phyloP scores from a whole-genome alignment of 371 early-diverging fungal species.

The Mucor irregularis region DNA sequence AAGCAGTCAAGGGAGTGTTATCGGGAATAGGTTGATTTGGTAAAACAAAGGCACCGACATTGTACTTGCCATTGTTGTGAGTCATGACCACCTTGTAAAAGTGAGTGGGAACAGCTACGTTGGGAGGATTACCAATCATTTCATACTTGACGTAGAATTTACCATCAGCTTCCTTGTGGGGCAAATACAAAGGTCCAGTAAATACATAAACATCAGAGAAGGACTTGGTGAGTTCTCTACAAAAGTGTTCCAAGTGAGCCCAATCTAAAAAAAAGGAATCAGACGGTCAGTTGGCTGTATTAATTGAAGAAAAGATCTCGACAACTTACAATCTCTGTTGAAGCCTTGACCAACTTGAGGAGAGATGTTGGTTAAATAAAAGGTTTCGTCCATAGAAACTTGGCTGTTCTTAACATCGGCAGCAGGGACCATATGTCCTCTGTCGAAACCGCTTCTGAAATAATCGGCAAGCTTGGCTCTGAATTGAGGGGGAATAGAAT shows the following conservation, averaged over 20 bases:
- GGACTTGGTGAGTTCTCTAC: conserved; percentile 60
- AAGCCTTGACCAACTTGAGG: conserved; percentile 87
- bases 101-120: conserved; percentile 92
- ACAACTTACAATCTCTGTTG: conserved; percentile 75
- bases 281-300: too few species aligned
- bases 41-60: conserved; percentile 79
- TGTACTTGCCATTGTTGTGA: conserved; percentile 50
- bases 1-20: conserved; percentile 64
- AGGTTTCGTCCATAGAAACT: conserved; percentile 79
- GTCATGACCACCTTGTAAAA: conserved; percentile 87
- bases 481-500: conserved; percentile 62
- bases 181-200: conserved; percentile 82
- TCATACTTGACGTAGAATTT: conserved; percentile 86
- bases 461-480: conserved; percentile 74
- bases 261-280: conserved; percentile 68
- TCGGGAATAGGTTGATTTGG: conserved; percentile 81
- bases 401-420: conserved; percentile 74
- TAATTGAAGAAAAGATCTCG: too few species aligned
- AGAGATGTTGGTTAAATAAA: conserved; percentile 75
- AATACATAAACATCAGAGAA: conserved; percentile 78
- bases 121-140: conserved; percentile 87
- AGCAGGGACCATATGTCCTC: conserved; percentile 88
- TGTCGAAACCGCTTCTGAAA: conserved; percentile 72
- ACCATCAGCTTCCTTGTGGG: conserved; percentile 64
- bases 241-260: conserved; percentile 80